Percentiles rank a stretch among this genome's conserved stretches.
phyloP scores from a whole-genome alignment of 2,329 filamentous ascomycete species.

The Teratosphaeria nubilosa region DNA sequence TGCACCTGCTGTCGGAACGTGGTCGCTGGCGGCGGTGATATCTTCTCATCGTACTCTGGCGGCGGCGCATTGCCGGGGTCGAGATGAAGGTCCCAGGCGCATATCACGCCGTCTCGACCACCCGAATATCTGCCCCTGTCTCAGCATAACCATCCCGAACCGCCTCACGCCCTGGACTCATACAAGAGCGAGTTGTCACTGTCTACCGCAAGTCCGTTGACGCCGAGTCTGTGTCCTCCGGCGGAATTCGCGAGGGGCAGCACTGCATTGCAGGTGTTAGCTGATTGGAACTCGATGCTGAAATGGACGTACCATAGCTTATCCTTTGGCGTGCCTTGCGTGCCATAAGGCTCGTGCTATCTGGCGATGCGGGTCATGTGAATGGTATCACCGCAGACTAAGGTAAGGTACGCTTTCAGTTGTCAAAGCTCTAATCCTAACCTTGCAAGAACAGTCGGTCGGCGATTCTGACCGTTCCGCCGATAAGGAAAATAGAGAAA shows the following conservation, averaged over 20 bases:
- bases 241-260: constrained; percentile 62
- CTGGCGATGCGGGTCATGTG: neutral
- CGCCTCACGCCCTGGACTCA: constrained; percentile 26
- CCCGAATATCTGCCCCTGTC: constrained; percentile 67
- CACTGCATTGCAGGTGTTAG: constrained; percentile 37
- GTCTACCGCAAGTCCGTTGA: constrained; percentile 90
- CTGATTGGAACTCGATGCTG: neutral
- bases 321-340: constrained; percentile 44
- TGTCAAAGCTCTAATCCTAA: too few relatives aligned
- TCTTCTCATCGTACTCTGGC: constrained; percentile 26
- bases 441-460: neutral
- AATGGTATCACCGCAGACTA: neutral
- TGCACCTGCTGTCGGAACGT: constrained; percentile 55
- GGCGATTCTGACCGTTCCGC: neutral
- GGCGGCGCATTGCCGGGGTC: constrained; percentile 41
- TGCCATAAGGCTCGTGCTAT: constrained; percentile 29
- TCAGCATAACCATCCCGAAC: constrained; percentile 7
- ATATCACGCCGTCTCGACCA: constrained; percentile 88
- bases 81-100: constrained; percentile 83
- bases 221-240: constrained; percentile 74
- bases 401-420: neutral
- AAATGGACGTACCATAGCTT: constrained; percentile 37
- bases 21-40: constrained; percentile 31
- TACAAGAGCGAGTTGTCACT: constrained; percentile 75
- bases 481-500: neutral